Conservation (phyloP, 495 filamentous ascomycete genomes). For the Penicillium lagena region DNA sequence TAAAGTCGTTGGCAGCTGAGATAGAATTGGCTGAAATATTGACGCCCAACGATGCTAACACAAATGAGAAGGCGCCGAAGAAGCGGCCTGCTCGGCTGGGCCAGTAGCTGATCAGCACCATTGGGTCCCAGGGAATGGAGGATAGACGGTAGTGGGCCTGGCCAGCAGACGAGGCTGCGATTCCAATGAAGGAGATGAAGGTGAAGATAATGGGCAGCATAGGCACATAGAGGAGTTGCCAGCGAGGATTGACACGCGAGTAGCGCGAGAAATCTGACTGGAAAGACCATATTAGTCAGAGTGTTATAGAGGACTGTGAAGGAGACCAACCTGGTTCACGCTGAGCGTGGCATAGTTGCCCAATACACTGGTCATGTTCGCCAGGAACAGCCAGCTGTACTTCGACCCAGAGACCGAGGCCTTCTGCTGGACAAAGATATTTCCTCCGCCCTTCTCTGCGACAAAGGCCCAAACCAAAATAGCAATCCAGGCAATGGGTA, state of each 20-base stretch:
- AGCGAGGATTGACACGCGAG: conserved; percentile 33
- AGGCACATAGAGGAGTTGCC: conserved; percentile 42
- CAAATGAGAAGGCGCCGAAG: conserved; percentile 43
- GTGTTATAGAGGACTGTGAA: background rate
- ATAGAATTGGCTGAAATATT: conserved; percentile 64
- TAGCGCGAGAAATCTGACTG: conserved; percentile 44
- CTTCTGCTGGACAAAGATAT: conserved; percentile 22
- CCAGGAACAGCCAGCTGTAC: conserved; percentile 40
- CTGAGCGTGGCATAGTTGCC: conserved; percentile 38
- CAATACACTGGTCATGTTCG: conserved; percentile 37
- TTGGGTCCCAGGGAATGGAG: conserved; percentile 40
- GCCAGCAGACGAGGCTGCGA: conserved; percentile 39
- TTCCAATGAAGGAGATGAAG: conserved; percentile 44
- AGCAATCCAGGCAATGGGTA: conserved; percentile 40
- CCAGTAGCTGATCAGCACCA: conserved; percentile 35
- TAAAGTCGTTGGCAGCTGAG: conserved; percentile 59
- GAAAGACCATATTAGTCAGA: conserved; percentile 1
- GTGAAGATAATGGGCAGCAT: conserved; percentile 44
- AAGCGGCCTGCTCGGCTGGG: conserved; percentile 47
- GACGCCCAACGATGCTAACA: conserved; percentile 38
- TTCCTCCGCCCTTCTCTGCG: conserved; percentile 25
- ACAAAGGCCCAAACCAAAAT: conserved; percentile 45
- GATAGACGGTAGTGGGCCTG: conserved; percentile 30
- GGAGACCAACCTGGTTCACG: conserved; percentile 26
- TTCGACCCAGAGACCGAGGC: conserved; percentile 25